These are phyloP conservation scores for Tolypocladium cylindrosporum DNA, from an alignment of 2,329 filamentous ascomycete species.

Conservation along the genomic window DNA sequence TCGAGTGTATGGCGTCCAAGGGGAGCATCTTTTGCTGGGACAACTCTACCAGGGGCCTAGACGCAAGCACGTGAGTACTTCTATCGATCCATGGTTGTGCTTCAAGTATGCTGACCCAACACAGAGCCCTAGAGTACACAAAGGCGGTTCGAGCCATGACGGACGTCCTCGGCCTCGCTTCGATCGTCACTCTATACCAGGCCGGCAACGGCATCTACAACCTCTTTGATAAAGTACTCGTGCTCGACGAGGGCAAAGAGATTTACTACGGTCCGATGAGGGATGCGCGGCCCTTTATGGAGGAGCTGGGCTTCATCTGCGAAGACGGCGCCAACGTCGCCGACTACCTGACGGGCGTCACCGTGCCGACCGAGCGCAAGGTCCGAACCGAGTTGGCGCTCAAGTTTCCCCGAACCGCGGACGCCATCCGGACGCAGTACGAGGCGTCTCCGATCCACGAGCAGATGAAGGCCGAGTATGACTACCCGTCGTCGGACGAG, in stretches of 20 bases:
- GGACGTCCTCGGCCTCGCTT: constrained; percentile 47
- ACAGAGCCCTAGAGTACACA: constrained; percentile 45
- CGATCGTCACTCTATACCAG: constrained; percentile 59
- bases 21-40: constrained; percentile 57
- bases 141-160: constrained; percentile 55
- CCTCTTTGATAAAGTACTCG: constrained; percentile 59
- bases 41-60: constrained; percentile 55
- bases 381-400: constrained; percentile 35
- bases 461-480: constrained; percentile 44
- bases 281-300: constrained; percentile 54
- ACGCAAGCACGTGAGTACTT: constrained; percentile 44
- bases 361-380: constrained; percentile 56
- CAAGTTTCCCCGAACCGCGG: constrained; percentile 34
- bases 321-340: constrained; percentile 51
- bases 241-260: constrained; percentile 56
- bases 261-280: constrained; percentile 53
- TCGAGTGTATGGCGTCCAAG: constrained; percentile 49
- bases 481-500: constrained; percentile 40
- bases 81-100: neutral
- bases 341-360: constrained; percentile 57
- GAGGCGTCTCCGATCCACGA: constrained; percentile 38
- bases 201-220: constrained; percentile 61
- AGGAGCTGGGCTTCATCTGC: constrained; percentile 53
- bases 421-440: constrained; percentile 37
- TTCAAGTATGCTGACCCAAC: neutral